A percentile compares a stretch with the other conserved stretches of the same genome.
phyloP scores from a whole-genome alignment of 257 asterid species.

The Solanum peruvianum region DNA sequence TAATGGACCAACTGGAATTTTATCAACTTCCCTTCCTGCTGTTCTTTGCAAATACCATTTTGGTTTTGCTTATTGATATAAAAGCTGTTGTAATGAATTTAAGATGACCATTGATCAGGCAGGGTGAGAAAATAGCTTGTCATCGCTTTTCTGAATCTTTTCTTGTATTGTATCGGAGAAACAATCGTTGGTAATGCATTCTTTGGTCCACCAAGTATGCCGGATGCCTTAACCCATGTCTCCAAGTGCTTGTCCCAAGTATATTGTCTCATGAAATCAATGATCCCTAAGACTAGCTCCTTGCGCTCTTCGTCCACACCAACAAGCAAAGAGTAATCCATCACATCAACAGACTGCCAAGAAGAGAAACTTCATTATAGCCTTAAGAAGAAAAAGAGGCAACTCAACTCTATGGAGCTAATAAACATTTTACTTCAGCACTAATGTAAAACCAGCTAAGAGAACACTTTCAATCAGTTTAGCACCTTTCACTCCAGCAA shows the following conservation, averaged over 20 bases:
- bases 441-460: background rate
- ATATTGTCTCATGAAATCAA: slow-evolving; percentile 89
- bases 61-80: background rate
- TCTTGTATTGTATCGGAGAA: slow-evolving; percentile 90
- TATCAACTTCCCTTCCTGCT: background rate
- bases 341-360: slow-evolving; percentile 78
- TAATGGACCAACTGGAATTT: background rate
- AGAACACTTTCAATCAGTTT: background rate
- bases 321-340: slow-evolving; percentile 90
- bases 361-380: background rate
- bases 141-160: slow-evolving; percentile 95
- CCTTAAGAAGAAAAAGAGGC: background rate
- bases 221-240: slow-evolving; percentile 96
- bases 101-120: slow-evolving; percentile 76
- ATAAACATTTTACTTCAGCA: background rate
- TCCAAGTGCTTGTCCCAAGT: slow-evolving; percentile 99
- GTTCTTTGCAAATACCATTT: slow-evolving; percentile 1
- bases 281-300: slow-evolving; percentile 86
- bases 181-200: slow-evolving; percentile 83
- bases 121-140: slow-evolving; percentile 77
- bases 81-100: background rate
- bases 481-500: background rate
- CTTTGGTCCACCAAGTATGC: slow-evolving; percentile 86
- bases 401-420: background rate
- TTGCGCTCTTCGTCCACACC: slow-evolving; percentile 84